These are phyloP conservation scores for Nevesoporus exiguus DNA, from an alignment of 768 basidiomycete genomes.

Conservation along the genomic window DNA sequence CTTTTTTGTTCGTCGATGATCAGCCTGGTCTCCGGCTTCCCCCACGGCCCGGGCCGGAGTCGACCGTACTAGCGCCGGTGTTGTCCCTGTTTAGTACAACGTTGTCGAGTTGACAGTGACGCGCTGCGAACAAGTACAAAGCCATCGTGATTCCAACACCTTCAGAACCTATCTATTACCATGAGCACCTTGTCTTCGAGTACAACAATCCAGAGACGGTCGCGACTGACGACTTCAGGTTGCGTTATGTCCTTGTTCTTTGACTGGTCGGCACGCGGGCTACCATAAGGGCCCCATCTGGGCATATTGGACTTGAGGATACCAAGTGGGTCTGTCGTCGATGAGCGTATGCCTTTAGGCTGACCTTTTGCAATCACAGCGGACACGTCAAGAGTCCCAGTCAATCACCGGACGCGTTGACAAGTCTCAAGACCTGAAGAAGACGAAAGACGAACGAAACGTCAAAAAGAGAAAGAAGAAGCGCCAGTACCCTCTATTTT, in stretches of 20 bases:
- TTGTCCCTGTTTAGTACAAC: neutral
- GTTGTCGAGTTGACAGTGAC: neutral
- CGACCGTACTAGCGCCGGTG: too few species aligned
- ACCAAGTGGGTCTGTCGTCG: neutral
- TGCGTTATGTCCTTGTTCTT: neutral
- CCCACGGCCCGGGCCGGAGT: too few species aligned
- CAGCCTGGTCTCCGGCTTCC: too few species aligned
- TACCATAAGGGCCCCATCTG: neutral
- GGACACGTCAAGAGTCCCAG: neutral
- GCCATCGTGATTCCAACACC: neutral
- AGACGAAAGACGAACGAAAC: neutral
- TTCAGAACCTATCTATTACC: neutral
- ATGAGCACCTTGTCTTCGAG: neutral
- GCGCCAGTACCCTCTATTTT: too few species aligned
- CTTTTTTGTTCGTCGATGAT: too few species aligned
- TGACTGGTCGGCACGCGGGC: neutral
- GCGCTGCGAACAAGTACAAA: neutral
- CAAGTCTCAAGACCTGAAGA: neutral
- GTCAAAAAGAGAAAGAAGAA: neutral
- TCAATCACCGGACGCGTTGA: neutral
- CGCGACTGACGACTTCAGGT: neutral
- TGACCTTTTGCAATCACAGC: neutral
- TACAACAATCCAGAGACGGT: neutral
- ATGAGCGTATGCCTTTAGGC: neutral
- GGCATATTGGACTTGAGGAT: neutral